These are phyloP conservation scores for Spergularia azorica DNA, from an alignment of 179 eudicot species.

Conservation along the genomic window DNA sequence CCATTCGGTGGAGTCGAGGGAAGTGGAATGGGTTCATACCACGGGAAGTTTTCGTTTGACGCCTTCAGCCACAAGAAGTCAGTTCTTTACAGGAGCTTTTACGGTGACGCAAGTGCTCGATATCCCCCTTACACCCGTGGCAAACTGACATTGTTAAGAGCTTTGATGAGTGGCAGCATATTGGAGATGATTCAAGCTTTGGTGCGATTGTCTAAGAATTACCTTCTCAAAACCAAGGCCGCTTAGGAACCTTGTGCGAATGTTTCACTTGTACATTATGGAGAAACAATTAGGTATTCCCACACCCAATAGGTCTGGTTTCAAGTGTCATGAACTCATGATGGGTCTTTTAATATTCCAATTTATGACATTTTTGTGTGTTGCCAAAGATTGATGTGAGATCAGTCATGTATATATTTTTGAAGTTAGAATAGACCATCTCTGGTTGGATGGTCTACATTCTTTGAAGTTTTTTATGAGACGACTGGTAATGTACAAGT, in stretches of 20 bases:
- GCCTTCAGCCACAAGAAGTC: slow-evolving; percentile 84
- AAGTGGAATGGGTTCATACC: slow-evolving; percentile 82
- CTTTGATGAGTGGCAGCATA: slow-evolving; percentile 51
- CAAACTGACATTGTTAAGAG: slow-evolving; percentile 58
- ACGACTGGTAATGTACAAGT: too few species aligned
- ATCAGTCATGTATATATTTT: too few species aligned
- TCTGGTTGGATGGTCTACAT: too few species aligned
- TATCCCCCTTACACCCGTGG: slow-evolving; percentile 77
- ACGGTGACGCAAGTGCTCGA: slow-evolving; percentile 59
- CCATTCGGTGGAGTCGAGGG: slow-evolving; percentile 92
- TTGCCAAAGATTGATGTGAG: too few species aligned
- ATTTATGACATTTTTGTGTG: too few species aligned
- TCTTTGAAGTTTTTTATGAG: too few species aligned
- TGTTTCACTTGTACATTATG: too few species aligned
- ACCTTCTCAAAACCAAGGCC: slow-evolving; percentile 22
- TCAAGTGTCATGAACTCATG: too few species aligned
- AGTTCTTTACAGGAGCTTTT: slow-evolving; percentile 56
- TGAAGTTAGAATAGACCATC: too few species aligned
- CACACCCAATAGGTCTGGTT: too few species aligned
- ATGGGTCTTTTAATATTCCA: too few species aligned
- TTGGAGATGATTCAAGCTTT: slow-evolving; percentile 54
- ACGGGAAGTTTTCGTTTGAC: slow-evolving; percentile 80
- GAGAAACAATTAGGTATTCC: too few species aligned
- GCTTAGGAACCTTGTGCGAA: neutral
- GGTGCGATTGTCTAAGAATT: slow-evolving; percentile 39